phyloP scores from a whole-genome alignment of 2,329 filamentous ascomycete species.

The Colletotrichum horii region DNA sequence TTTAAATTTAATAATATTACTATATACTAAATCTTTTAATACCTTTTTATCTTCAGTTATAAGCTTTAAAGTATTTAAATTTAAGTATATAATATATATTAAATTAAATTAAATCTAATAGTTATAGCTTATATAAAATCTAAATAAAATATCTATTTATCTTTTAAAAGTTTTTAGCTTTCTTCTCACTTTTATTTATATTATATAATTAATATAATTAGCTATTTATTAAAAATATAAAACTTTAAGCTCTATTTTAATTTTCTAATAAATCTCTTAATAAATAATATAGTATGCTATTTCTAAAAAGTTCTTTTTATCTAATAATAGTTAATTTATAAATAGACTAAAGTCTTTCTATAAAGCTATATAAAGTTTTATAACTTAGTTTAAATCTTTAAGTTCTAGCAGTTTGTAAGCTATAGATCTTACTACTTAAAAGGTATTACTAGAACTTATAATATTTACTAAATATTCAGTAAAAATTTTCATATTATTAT shows the following conservation, averaged over 20 bases:
- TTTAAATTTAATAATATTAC: too few relatives aligned
- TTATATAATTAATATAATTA: background rate
- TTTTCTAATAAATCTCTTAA: background rate
- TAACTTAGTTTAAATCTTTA: background rate
- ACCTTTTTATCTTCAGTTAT: background rate
- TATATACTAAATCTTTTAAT: too few relatives aligned
- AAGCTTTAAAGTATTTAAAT: background rate
- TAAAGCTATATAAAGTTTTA: background rate
- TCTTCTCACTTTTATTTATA: background rate
- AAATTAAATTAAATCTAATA: background rate
- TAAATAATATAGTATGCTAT: background rate
- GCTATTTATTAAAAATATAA: background rate
- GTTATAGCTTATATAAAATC: background rate
- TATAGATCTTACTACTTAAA: too few relatives aligned
- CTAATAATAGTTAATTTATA: background rate
- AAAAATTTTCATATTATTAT: background rate
- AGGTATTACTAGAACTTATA: background rate
- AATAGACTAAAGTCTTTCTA: background rate
- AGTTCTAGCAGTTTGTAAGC: background rate
- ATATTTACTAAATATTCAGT: background rate
- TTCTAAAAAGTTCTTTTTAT: background rate
- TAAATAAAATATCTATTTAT: background rate
- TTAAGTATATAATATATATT: background rate
- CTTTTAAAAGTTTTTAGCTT: background rate
- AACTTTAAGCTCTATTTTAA: background rate